Evolutionary conservation across 2,329 filamentous ascomycete species (phyloP), one percentile per base, ranked within the genome.

Genomic region (Metarhizium humberi): DNA sequence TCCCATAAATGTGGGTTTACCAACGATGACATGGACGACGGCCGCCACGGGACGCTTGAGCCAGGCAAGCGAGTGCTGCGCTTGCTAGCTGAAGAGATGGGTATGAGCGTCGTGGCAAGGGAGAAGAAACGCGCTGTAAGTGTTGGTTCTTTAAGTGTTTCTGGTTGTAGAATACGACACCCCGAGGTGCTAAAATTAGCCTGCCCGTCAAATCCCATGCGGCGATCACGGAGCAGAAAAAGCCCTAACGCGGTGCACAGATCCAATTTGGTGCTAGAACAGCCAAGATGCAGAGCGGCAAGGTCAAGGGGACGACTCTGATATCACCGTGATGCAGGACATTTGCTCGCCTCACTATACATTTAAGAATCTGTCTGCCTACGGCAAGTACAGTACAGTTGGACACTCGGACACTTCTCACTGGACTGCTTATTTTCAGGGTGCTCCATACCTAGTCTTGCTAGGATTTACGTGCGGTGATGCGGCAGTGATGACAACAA

Each of bases 1-100:
- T 89, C 83, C 79, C 82, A 89, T 57, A 97, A 97, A 68, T 96
- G 91, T 63, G 90, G 92, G 49, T 97, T 96, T 68, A 82, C 80
- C n/a, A 75, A 78, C 45, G 59, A 62, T 3, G 64, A 62, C 7
- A 69, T 68, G 5, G 66, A 69, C 40, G 60, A 48, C 4, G 54
- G 52, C 1, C 74, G 92, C 6, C 18, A 18, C 20, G 53, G 18
- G 20, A 20, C 14, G 8, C 50, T 50, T 14, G 90, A 95, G 61
- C 80, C 88, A 0, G 90, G 85, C 16, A 99, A 99, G 72, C 84
- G 87, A 64, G 77, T 92, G 1, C 72, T 99, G 52, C 80, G 94
- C 25, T 76, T 95, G 25, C 71, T 96, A 25, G 90, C 92, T 0
- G 80, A 84, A 69, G 78, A 83, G 34, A 71, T 96, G 40, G 88